These are phyloP conservation scores for Aspergillus saccharolyticus DNA, from an alignment of 495 filamentous ascomycete species.

Conservation along the genomic window DNA sequence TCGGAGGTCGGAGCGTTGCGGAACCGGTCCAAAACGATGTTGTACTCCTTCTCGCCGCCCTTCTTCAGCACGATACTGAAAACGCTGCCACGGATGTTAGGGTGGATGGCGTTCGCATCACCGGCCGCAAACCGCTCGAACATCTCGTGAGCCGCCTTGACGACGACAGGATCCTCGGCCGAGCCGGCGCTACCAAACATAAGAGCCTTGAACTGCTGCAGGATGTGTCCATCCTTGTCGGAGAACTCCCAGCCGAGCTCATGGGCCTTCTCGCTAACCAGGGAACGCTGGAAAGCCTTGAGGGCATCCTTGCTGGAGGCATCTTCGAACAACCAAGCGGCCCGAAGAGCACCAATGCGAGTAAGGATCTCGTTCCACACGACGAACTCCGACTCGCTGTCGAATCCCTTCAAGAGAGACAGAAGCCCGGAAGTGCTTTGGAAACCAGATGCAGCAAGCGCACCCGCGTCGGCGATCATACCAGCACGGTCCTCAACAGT, in stretches of 20 bases:
- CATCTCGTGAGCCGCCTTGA: constrained; percentile 59
- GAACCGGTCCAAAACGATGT: constrained; percentile 76
- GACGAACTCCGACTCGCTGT: constrained; percentile 78
- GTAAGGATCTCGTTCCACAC: constrained; percentile 91
- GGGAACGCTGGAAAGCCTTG: constrained; percentile 70
- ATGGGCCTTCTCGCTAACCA: constrained; percentile 73
- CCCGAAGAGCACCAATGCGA: constrained; percentile 67
- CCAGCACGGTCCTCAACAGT: constrained; percentile 91
- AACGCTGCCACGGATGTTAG: constrained; percentile 60
- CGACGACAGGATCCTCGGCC: constrained; percentile 54
- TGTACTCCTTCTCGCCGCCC: constrained; percentile 59
- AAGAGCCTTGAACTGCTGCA: constrained; percentile 75
- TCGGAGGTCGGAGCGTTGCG: constrained; percentile 81
- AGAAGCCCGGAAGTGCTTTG: constrained; percentile 88
- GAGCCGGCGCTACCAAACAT: constrained; percentile 59
- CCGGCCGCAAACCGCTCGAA: constrained; percentile 57
- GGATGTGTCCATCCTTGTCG: constrained; percentile 75
- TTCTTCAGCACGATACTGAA: constrained; percentile 59
- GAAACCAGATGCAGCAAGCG: constrained; percentile 83
- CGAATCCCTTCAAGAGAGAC: constrained; percentile 78
- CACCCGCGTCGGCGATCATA: constrained; percentile 93
- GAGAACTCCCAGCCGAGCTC: constrained; percentile 84
- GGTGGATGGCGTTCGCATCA: constrained; percentile 57
- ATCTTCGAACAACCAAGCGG: constrained; percentile 87
- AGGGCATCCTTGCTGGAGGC: constrained; percentile 65